Percentiles rank a stretch among this genome's conserved stretches.
These are phyloP conservation scores for Neolentinus lepideus DNA, from an alignment of 1,284 basidiomycete species.

Conservation along the genomic window DNA sequence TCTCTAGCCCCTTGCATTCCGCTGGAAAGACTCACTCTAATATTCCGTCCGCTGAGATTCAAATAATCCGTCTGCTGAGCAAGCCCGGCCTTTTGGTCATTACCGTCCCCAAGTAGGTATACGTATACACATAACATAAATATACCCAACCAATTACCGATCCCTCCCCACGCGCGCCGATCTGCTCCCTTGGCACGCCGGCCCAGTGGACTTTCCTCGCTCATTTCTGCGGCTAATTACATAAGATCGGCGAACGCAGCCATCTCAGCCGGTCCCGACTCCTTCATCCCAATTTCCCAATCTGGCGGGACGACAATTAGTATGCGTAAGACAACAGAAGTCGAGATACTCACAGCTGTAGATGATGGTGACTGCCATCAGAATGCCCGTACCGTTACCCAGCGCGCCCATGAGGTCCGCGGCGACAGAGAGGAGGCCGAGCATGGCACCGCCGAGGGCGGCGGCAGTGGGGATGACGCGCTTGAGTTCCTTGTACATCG, in stretches of 20 bases:
- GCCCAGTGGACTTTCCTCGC: too few species aligned
- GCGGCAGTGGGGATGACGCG: constrained; percentile 96
- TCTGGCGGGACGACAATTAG: constrained; percentile 30
- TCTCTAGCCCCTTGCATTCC: too few species aligned
- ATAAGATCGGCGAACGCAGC: constrained; percentile 64
- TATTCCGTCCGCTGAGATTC: too few species aligned
- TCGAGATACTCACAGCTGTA: constrained; percentile 69
- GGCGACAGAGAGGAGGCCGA: constrained; percentile 88
- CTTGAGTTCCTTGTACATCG: constrained; percentile 99
- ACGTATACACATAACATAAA: not conserved
- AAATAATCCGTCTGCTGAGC: not conserved
- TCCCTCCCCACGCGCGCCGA: too few species aligned
- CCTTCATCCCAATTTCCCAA: constrained; percentile 76
- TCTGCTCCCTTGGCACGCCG: too few species aligned
- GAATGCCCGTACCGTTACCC: constrained; percentile 94
- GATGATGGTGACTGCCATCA: constrained; percentile 97
- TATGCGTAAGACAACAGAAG: constrained; percentile 1
- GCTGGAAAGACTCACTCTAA: too few species aligned
- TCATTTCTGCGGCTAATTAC: too few species aligned
- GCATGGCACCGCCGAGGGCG: constrained; percentile 93
- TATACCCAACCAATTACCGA: too few species aligned
- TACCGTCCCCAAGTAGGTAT: not conserved
- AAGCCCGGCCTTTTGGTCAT: not conserved
- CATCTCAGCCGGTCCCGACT: constrained; percentile 71
- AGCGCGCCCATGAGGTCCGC: constrained; percentile 98